Evolutionary conservation across 2,329 filamentous ascomycete genomes (phyloP).

Genomic region (Ceratocystis alfenasii): DNA sequence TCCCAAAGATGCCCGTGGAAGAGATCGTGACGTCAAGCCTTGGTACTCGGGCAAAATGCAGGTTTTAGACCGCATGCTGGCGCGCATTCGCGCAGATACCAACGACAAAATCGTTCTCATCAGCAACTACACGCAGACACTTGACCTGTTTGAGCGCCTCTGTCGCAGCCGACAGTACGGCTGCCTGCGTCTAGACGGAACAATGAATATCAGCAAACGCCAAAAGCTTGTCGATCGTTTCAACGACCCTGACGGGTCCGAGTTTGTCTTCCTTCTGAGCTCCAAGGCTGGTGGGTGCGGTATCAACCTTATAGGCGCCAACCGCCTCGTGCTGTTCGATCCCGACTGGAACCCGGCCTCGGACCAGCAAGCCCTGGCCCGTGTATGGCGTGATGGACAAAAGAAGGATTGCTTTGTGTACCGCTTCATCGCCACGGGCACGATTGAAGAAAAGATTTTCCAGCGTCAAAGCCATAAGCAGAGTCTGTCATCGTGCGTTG

Average conservation of each 20-base stretch:
- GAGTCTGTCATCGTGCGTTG: constrained; percentile 86
- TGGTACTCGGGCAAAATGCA: constrained; percentile 99
- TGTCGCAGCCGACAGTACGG: constrained; percentile 80
- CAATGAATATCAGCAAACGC: constrained; percentile 94
- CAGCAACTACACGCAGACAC: constrained; percentile 93
- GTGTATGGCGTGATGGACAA: constrained; percentile 97
- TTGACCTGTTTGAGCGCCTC: constrained; percentile 85
- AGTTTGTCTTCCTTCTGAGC: constrained; percentile 92
- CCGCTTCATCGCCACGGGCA: constrained; percentile 95
- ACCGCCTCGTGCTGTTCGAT: constrained; percentile 89
- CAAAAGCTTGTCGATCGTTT: constrained; percentile 97
- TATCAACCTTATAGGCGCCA: constrained; percentile 88
- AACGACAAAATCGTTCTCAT: constrained; percentile 99
- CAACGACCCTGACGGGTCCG: constrained; percentile 79
- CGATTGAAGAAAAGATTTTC: constrained; percentile 98
- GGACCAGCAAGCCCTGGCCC: constrained; percentile 89
- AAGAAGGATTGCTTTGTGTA: constrained; percentile 99
- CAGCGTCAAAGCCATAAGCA: constrained; percentile 98
- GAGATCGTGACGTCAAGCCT: constrained; percentile 82
- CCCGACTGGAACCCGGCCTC: constrained; percentile 97
- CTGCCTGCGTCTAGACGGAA: constrained; percentile 79
- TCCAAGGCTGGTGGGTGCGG: constrained; percentile 95
- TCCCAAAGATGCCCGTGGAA: constrained; percentile 72
- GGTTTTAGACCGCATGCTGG: constrained; percentile 95
- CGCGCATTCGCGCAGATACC: constrained; percentile 85